A percentile compares a stretch with the other conserved stretches of the same genome.
These are phyloP conservation scores for Hyaloscypha variabilis DNA, from an alignment of 495 filamentous ascomycete genomes.

Conservation along the genomic window DNA sequence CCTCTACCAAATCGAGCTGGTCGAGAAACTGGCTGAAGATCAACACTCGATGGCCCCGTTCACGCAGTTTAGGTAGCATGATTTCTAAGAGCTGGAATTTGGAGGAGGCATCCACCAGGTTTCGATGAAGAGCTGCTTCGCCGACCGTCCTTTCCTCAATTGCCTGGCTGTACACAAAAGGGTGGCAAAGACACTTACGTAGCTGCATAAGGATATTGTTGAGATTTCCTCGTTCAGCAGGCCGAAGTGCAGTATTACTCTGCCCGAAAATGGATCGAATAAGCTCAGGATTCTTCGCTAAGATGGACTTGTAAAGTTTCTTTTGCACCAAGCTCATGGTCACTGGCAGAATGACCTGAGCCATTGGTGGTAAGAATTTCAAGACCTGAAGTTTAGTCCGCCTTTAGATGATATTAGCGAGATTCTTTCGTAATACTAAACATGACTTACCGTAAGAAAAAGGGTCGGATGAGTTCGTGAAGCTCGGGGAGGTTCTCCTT, in stretches of 20 bases:
- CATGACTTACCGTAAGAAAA: conserved; percentile 46
- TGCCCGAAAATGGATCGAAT: conserved; percentile 81
- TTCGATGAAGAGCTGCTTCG: conserved; percentile 61
- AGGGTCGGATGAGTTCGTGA: conserved; percentile 84
- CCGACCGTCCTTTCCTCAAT: conserved; percentile 78
- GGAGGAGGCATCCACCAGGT: conserved; percentile 86
- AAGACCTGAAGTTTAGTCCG: conserved; percentile 90
- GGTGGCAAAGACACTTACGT: conserved; percentile 92
- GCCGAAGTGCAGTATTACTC: conserved; percentile 56
- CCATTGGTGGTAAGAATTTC: conserved; percentile 87
- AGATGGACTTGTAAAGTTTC: conserved; percentile 91
- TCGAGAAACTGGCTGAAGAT: conserved; percentile 97
- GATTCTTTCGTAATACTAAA: not conserved
- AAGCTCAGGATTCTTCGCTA: conserved; percentile 85
- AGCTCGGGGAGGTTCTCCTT: conserved; percentile 78
- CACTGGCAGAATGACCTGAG: conserved; percentile 91
- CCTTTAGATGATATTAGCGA: conserved; percentile 33
- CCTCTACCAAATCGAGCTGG: conserved; percentile 86
- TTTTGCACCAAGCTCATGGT: conserved; percentile 92
- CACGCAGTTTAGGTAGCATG: conserved; percentile 87
- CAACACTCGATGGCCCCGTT: conserved; percentile 87
- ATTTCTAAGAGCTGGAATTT: conserved; percentile 87
- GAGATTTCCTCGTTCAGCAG: conserved; percentile 72
- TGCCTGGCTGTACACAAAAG: conserved; percentile 85
- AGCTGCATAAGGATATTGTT: conserved; percentile 96